These are phyloP conservation scores for Zygosaccharomyces bailii DNA, from an alignment of 805 yeast genomes.

Conservation along the genomic window DNA sequence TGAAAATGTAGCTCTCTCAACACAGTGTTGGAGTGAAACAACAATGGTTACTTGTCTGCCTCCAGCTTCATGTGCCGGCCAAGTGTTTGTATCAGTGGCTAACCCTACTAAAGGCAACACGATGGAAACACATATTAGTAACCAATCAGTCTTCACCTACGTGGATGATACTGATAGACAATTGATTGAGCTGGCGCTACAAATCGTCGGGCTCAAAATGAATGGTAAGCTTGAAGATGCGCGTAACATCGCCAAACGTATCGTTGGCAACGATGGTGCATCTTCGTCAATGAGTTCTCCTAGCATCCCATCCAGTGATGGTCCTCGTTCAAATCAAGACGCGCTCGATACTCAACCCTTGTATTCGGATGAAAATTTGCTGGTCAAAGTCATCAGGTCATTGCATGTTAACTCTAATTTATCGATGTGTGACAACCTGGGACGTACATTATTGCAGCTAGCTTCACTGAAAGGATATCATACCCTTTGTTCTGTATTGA, in stretches of 20 bases:
- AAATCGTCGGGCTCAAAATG: constrained; percentile 95
- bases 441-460: constrained; percentile 85
- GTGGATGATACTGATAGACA: constrained; percentile 94
- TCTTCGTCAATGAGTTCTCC: constrained; percentile 24
- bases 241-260: constrained; percentile 84
- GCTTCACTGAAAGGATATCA: constrained; percentile 74
- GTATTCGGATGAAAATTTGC: constrained; percentile 39
- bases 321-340: constrained; percentile 9
- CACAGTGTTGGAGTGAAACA: constrained; percentile 94
- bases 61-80: constrained; percentile 86
- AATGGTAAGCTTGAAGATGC: constrained; percentile 95
- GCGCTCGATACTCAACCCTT: constrained; percentile 6
- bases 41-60: constrained; percentile 93
- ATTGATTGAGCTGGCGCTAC: constrained; percentile 89
- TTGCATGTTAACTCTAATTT: constrained; percentile 72
- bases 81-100: constrained; percentile 82
- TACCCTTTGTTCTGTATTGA: constrained; percentile 57
- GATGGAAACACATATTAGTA: constrained; percentile 24
- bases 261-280: constrained; percentile 57
- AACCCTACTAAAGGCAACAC: constrained; percentile 37
- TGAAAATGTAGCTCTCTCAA: constrained; percentile 67
- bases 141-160: constrained; percentile 68
- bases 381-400: constrained; percentile 57
- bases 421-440: constrained; percentile 76
- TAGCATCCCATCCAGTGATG: constrained; percentile 13